Base-by-base conservation (phyloP, 176 grass and related monocot species). In the Bolboschoenus planiculmis region DNA sequence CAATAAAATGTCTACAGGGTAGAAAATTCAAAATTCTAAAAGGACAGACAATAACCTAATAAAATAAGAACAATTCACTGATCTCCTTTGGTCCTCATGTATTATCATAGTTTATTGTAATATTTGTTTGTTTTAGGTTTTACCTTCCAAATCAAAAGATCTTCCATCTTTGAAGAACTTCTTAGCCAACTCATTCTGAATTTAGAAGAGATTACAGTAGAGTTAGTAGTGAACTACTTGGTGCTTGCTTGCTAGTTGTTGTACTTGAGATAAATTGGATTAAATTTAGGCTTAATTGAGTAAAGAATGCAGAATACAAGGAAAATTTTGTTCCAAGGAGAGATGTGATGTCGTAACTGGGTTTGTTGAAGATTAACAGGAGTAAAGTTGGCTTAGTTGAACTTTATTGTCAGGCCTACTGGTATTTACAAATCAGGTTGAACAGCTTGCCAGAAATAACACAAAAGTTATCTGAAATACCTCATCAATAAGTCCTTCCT, bases 91-190 rank as follows among this genome's bases (percentile, higher is more conserved):
- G 46, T 11, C 23, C 42, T 14, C 9, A 48, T 20, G 62, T 36
- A 66, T 35, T 4, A 66, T 37, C 63, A 75, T 30, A 75, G 13
- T 18, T 50, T 40, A 68, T 3, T 37, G 33, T 42, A 68, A 15
- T 75, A 50, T 47, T 76, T 51, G 44, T 51, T 76, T 81, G 27
- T 81, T 60, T 81, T 18, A 64, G 79, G 37, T 13, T 64, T 91
- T 83, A 94, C 95, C 95, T 91, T 94, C 85, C 77, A 97, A 85
- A 89, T 97, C 90, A 88, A 97, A 89, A 68, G 85, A 86, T 91
- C 92, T 94, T 56, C 92, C 92, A 81, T 97, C 95, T 83, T 88
- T 97, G 87, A 97, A 97, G 79, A 97, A 97, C 44, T 88, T 97
- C 74, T 84, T 88, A n/a, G 90, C 85, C 83, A 97, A 84, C 43